Evolutionary conservation across 495 filamentous ascomycete species (phyloP).

Genomic region (Xylaria curta): DNA sequence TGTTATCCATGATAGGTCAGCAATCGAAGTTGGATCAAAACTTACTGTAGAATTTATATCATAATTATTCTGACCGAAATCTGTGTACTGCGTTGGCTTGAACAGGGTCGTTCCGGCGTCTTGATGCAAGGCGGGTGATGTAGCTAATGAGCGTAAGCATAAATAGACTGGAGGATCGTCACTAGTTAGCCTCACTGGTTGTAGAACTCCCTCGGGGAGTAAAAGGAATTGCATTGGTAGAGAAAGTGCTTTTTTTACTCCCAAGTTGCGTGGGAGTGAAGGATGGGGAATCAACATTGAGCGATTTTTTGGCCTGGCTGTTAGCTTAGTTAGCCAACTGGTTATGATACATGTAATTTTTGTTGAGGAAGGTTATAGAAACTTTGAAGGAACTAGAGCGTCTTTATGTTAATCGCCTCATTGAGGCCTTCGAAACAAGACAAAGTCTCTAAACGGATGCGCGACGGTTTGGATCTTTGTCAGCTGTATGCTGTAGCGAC

Average conservation of each 20-base stretch:
- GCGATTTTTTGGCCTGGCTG: conserved; percentile 68
- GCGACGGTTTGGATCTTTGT: neutral
- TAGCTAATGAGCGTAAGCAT: conserved; percentile 43
- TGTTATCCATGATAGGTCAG: conserved; percentile 18
- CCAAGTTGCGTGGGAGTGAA: conserved; percentile 73
- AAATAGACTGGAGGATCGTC: neutral
- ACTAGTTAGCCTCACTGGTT: conserved; percentile 35
- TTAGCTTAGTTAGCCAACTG: conserved; percentile 13
- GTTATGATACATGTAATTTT: neutral
- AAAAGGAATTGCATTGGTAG: conserved; percentile 89
- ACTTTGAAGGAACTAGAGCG: neutral
- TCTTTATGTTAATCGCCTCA: neutral
- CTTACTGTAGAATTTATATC: conserved; percentile 69
- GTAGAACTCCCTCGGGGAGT: conserved; percentile 65
- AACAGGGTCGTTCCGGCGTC: conserved; percentile 50
- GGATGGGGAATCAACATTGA: conserved; percentile 95
- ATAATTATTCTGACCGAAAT: conserved; percentile 83
- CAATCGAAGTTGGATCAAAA: conserved; percentile 9
- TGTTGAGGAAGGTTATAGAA: neutral
- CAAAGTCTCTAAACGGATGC: neutral
- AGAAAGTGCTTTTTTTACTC: conserved; percentile 70
- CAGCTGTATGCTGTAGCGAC: too few relatives aligned
- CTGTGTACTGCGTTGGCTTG: conserved; percentile 66
- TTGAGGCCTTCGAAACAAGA: neutral
- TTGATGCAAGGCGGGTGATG: conserved; percentile 44